These are phyloP conservation scores for Aureobasidium sp. DNA, from an alignment of 2,329 filamentous ascomycete genomes.

Conservation along the genomic window DNA sequence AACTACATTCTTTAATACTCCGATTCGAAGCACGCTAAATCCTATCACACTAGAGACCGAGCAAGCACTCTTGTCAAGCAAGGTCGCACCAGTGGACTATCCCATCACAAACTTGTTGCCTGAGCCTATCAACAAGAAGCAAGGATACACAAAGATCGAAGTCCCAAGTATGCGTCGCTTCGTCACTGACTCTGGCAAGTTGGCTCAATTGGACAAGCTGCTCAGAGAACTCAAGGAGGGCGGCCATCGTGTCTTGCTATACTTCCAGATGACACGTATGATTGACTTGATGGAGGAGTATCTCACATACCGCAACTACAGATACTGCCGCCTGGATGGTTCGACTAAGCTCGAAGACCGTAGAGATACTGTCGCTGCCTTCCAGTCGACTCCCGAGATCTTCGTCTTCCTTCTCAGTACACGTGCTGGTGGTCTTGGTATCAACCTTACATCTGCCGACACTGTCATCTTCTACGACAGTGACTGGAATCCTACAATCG, in stretches of 20 bases:
- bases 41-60: conserved; percentile 59
- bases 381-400: conserved; percentile 89
- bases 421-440: conserved; percentile 92
- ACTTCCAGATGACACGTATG: conserved; percentile 99
- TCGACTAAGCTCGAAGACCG: conserved; percentile 96
- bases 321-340: conserved; percentile 92
- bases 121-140: conserved; percentile 69
- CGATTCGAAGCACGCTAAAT: conserved; percentile 68
- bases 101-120: conserved; percentile 64
- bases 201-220: conserved; percentile 81
- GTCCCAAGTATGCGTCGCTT: conserved; percentile 97
- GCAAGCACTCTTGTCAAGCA: conserved; percentile 64
- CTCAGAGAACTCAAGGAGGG: conserved; percentile 85
- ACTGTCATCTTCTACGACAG: conserved; percentile 99
- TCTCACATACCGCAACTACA: conserved; percentile 96
- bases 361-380: conserved; percentile 91
- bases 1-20: conserved; percentile 68
- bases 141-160: conserved; percentile 79
- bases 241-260: conserved; percentile 86
- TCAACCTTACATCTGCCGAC: conserved; percentile 92
- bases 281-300: conserved; percentile 99
- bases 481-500: conserved; percentile 98
- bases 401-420: conserved; percentile 97
- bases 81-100: conserved; percentile 58
- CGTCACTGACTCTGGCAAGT: conserved; percentile 94